phyloP scores from a whole-genome alignment of 345 rosid species.

The Balakata baccata region DNA sequence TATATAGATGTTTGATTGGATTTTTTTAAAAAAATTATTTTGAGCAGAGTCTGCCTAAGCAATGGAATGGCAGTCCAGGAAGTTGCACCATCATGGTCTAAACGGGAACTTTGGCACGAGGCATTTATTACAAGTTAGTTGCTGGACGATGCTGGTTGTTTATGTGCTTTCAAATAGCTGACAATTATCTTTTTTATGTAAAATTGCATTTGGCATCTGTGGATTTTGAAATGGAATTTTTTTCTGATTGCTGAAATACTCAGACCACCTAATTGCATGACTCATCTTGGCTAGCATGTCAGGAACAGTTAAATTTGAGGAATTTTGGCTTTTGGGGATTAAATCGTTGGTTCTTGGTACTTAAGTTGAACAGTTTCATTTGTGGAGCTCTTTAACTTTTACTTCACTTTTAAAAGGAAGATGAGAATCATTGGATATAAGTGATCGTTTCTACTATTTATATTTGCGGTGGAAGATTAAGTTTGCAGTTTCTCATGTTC shows the following conservation, averaged over 20 bases:
- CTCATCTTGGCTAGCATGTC: neutral
- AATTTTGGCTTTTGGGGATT: neutral
- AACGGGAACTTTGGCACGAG: conserved; percentile 25
- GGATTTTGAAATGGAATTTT: neutral
- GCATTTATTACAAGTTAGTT: conserved; percentile 32
- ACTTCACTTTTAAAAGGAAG: neutral
- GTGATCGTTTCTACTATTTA: neutral
- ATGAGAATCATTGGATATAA: neutral
- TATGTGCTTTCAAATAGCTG: neutral
- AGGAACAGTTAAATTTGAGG: neutral
- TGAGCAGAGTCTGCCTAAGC: conserved; percentile 25
- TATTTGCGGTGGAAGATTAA: neutral
- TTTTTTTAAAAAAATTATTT: neutral
- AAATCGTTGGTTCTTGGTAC: neutral
- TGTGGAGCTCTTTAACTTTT: neutral
- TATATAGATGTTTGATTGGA: neutral
- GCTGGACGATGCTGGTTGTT: neutral
- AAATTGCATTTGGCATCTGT: neutral
- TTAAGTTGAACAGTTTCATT: neutral
- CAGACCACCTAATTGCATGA: neutral
- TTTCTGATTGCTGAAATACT: neutral
- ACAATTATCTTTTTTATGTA: neutral
- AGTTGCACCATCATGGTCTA: conserved; percentile 35
- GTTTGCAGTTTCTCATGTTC: neutral
- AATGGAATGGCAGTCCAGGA: conserved; percentile 28